Evolutionary conservation across 2,329 filamentous ascomycete genomes (phyloP).

Genomic region (Fusarium zealandicum): DNA sequence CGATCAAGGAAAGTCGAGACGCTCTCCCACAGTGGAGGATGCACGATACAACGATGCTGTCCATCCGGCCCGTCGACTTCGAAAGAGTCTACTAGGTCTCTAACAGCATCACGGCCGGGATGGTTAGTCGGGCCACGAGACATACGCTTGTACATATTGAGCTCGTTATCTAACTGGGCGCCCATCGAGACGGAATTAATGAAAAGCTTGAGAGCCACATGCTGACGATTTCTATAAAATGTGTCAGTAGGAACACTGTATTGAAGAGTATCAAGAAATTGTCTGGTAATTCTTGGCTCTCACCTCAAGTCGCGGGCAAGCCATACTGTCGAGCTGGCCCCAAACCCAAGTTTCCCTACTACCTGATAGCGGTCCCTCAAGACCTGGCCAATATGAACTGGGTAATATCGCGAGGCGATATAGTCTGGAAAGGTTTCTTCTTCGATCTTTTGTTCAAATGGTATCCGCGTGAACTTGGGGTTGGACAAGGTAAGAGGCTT

Average conservation of each 20-base stretch:
- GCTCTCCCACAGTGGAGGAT: conserved; percentile 54
- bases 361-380: conserved; percentile 46
- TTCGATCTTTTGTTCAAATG: conserved; percentile 16
- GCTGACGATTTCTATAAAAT: conserved; percentile 32
- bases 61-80: conserved; percentile 47
- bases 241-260: background rate
- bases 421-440: conserved; percentile 36
- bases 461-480: conserved; percentile 11
- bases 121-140: conserved; percentile 41
- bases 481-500: conserved; percentile 32
- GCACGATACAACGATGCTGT: conserved; percentile 47
- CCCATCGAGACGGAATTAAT: conserved; percentile 37
- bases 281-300: too few species aligned
- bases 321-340: conserved; percentile 52
- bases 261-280: too few species aligned
- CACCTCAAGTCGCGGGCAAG: conserved; percentile 46
- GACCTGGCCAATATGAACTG: conserved; percentile 36
- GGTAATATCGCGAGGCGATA: conserved; percentile 35
- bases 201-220: conserved; percentile 48
- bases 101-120: conserved; percentile 43
- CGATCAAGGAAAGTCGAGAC: conserved; percentile 48
- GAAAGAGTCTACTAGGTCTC: conserved; percentile 49
- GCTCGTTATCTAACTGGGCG: conserved; percentile 44
- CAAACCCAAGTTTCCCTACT: conserved; percentile 52
- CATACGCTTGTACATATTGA: conserved; percentile 53